Percentiles rank a stretch among this genome's conserved stretches.
Evolutionary conservation across 148 eudicot genomes (phyloP).

Genomic region (Arctostaphylos glauca): DNA sequence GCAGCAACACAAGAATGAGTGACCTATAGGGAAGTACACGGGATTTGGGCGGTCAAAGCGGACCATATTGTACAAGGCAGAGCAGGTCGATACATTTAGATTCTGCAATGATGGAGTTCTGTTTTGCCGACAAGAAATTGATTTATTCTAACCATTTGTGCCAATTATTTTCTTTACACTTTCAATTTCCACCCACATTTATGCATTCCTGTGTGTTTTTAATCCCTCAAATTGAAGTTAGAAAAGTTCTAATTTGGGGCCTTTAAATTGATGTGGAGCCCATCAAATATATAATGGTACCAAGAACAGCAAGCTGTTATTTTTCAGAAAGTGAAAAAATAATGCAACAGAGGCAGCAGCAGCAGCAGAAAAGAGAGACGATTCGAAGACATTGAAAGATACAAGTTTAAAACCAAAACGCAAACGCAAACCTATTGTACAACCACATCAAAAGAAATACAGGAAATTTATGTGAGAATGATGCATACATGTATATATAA

Average conservation of each 20-base stretch:
- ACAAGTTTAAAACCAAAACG: too few species aligned
- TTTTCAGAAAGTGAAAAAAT: neutral
- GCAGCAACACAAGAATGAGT: too few species aligned
- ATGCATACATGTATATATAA: too few species aligned
- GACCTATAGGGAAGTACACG: too few species aligned
- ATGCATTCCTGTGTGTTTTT: neutral
- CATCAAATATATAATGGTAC: neutral
- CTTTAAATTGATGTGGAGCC: neutral
- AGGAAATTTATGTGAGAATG: too few species aligned
- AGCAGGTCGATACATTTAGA: neutral
- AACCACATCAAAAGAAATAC: too few species aligned
- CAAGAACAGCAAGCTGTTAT: neutral
- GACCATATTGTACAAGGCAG: too few species aligned
- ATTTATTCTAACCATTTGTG: neutral
- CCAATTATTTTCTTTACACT: neutral
- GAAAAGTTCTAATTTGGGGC: neutral
- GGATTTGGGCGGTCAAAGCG: too few species aligned
- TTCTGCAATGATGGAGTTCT: neutral
- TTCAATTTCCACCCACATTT: neutral
- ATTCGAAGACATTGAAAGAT: too few species aligned
- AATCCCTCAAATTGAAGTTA: neutral
- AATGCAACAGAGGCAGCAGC: neutral
- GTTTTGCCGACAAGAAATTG: neutral
- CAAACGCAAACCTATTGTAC: too few species aligned
- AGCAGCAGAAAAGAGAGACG: neutral